Conservation (phyloP, 129 eudicot genomes). For the Escallonia herrerae region DNA sequence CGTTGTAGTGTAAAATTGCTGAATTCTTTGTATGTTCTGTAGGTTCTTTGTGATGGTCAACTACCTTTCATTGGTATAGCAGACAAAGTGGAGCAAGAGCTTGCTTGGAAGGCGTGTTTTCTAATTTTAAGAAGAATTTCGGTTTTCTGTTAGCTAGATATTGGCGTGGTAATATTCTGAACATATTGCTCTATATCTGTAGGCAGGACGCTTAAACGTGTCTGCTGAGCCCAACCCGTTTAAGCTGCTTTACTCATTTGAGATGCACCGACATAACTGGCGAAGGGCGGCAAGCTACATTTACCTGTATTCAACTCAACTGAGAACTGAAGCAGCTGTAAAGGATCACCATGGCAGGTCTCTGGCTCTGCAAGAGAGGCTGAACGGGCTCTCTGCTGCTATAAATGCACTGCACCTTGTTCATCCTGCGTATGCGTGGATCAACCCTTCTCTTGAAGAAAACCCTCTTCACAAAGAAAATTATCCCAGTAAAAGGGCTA, state of each 20-base stretch:
- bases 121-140: background rate
- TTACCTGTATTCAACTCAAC: slow-evolving; percentile 53
- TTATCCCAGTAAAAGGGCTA: slow-evolving; percentile 80
- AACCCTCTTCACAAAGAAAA: slow-evolving; percentile 31
- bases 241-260: slow-evolving; percentile 78
- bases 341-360: slow-evolving; percentile 58
- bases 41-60: slow-evolving; percentile 91
- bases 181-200: slow-evolving; percentile 12
- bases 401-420: slow-evolving; percentile 90
- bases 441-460: slow-evolving; percentile 42
- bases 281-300: slow-evolving; percentile 84
- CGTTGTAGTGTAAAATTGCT: background rate
- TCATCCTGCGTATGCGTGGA: slow-evolving; percentile 87
- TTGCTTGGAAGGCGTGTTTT: slow-evolving; percentile 81
- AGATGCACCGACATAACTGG: slow-evolving; percentile 95
- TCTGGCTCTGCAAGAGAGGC: slow-evolving; percentile 71
- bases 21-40: slow-evolving; percentile 8
- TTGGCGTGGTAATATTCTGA: background rate
- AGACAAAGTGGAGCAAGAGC: slow-evolving; percentile 92
- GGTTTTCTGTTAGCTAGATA: background rate
- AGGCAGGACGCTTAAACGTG: slow-evolving; percentile 91
- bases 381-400: slow-evolving; percentile 86
- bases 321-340: slow-evolving; percentile 56
- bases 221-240: slow-evolving; percentile 76
- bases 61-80: slow-evolving; percentile 80